These are phyloP conservation scores for Athelia psychrophila DNA, from an alignment of 1,284 basidiomycete species.

Conservation along the genomic window DNA sequence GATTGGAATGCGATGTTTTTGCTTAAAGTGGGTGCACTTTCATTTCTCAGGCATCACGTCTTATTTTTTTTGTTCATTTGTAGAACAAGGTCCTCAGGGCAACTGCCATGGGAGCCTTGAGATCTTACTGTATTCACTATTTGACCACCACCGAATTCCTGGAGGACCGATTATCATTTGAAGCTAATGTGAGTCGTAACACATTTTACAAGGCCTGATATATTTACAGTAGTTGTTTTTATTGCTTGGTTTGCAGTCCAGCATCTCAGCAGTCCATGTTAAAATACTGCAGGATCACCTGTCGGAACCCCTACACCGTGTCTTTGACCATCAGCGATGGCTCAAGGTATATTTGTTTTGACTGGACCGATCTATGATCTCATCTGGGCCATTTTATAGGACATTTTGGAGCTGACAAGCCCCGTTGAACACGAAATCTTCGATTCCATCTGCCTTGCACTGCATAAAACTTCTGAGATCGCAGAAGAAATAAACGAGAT, in stretches of 20 bases:
- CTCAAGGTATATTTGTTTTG: background rate
- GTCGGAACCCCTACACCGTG: background rate
- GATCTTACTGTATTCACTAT: background rate
- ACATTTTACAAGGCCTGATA: too few relatives aligned
- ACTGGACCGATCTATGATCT: too few relatives aligned
- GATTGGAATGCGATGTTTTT: constrained; percentile 30
- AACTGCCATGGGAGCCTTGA: constrained; percentile 23
- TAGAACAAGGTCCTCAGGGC: background rate
- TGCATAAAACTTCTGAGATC: background rate
- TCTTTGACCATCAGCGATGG: background rate
- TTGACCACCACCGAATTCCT: background rate
- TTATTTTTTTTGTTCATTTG: background rate
- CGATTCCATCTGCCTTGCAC: background rate
- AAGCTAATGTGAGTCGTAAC: too few relatives aligned
- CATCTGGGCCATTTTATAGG: too few relatives aligned
- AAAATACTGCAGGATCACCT: background rate
- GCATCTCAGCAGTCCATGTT: background rate
- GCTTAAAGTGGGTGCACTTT: constrained; percentile 21
- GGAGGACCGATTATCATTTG: background rate
- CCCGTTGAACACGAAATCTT: background rate
- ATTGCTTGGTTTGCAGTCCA: too few relatives aligned
- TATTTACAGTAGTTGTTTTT: too few relatives aligned
- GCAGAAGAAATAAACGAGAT: background rate
- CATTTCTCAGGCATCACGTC: background rate
- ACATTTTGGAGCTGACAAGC: background rate